Evolutionary conservation across 2,329 filamentous ascomycete genomes (phyloP).

Genomic region (Calonectria montana): DNA sequence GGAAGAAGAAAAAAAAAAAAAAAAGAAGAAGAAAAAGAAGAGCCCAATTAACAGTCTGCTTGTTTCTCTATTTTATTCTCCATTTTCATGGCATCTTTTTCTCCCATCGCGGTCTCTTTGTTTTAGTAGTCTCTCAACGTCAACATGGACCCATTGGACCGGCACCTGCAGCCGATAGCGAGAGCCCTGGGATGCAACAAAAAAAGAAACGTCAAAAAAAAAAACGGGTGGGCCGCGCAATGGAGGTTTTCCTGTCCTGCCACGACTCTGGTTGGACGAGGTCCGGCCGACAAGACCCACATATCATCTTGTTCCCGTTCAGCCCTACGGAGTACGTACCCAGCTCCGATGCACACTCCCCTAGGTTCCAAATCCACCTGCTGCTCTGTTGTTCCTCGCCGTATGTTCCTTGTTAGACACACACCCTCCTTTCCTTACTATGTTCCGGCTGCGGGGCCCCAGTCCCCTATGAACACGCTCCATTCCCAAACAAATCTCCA

Average conservation of each 20-base stretch:
- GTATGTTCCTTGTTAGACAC: not conserved
- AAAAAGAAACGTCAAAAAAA: not conserved
- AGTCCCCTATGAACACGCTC: not conserved
- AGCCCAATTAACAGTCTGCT: not conserved
- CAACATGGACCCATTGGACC: not conserved
- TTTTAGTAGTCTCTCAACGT: not conserved
- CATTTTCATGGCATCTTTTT: not conserved
- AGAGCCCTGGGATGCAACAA: not conserved
- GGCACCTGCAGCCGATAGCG: not conserved
- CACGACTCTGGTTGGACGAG: too few relatives aligned
- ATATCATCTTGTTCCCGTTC: conserved; percentile 38
- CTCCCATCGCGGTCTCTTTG: not conserved
- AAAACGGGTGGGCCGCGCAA: not conserved
- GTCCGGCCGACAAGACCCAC: conserved; percentile 9
- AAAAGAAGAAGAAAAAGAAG: too few relatives aligned
- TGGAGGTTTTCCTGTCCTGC: not conserved
- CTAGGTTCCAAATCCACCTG: not conserved
- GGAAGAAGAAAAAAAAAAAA: too few relatives aligned
- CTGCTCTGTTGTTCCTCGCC: not conserved
- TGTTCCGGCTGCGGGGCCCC: not conserved
- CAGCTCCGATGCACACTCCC: conserved; percentile 21
- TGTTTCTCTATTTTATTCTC: not conserved
- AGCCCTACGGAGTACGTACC: conserved; percentile 35
- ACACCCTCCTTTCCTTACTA: not conserved
- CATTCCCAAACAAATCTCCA: conserved; percentile 15